These are phyloP conservation scores for Penicilliopsis zonata DNA, from an alignment of 495 filamentous ascomycete genomes.

Conservation along the genomic window DNA sequence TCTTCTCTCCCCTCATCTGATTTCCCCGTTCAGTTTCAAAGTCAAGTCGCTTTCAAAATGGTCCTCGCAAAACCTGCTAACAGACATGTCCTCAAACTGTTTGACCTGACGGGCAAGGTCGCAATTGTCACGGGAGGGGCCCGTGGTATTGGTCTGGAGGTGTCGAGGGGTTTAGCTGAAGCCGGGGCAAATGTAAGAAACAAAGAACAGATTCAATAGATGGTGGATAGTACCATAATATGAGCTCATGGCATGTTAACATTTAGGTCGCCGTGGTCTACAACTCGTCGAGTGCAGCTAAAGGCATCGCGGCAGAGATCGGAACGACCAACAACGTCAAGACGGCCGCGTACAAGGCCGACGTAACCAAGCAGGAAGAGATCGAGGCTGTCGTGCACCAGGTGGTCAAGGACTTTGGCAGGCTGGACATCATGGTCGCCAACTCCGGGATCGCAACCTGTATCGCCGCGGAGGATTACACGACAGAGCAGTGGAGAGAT, in stretches of 20 bases:
- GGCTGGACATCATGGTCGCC: constrained; percentile 65
- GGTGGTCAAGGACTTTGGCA: constrained; percentile 51
- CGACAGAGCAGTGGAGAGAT: constrained; percentile 17
- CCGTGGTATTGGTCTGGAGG: constrained; percentile 66
- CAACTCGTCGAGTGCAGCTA: constrained; percentile 46
- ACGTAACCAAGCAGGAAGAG: constrained; percentile 43
- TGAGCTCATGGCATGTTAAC: too few species aligned
- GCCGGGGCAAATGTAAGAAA: constrained; percentile 56
- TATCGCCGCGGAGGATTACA: constrained; percentile 25
- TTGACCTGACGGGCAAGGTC: constrained; percentile 25
- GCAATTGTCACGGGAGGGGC: constrained; percentile 43
- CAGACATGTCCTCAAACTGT: constrained; percentile 22
- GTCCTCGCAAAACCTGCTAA: constrained; percentile 26
- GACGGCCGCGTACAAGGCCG: constrained; percentile 50
- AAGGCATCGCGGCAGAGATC: constrained; percentile 54
- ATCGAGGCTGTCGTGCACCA: constrained; percentile 43
- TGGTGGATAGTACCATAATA: too few species aligned
- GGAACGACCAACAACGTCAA: constrained; percentile 61
- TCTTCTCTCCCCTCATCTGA: too few species aligned
- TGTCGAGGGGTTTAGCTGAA: constrained; percentile 62
- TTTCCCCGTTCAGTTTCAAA: too few species aligned
- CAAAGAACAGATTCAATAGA: too few species aligned
- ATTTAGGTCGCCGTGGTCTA: constrained; percentile 67
- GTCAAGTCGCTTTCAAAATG: too few species aligned
- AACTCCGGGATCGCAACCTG: constrained; percentile 56